Conservation (phyloP, 306 rosid species). For the Dalbergia oliveri region DNA sequence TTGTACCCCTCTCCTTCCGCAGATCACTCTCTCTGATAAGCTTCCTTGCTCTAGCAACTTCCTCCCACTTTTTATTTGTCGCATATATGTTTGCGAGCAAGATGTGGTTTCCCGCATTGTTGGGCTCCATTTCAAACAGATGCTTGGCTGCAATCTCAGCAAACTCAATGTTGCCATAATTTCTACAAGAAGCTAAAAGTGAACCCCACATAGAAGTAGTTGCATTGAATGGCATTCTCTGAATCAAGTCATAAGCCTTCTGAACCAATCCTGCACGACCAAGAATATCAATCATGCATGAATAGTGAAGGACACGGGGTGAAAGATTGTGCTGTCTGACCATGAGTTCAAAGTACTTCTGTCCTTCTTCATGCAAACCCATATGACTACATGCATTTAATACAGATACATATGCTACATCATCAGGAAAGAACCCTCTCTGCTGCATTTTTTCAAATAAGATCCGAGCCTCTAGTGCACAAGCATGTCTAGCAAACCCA, state of each 20-base stretch:
- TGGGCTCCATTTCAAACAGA: conserved; percentile 77
- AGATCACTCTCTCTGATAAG: conserved; percentile 69
- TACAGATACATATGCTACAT: conserved; percentile 72
- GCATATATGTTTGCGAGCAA: conserved; percentile 84
- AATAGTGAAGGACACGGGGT: conserved; percentile 78
- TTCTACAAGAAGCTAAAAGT: conserved; percentile 82
- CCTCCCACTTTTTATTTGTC: conserved; percentile 76
- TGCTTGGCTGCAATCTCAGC: conserved; percentile 85
- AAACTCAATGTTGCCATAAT: conserved; percentile 63
- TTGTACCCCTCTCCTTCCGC: conserved; percentile 81
- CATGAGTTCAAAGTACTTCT: conserved; percentile 77
- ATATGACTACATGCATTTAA: conserved; percentile 81
- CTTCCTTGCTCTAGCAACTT: conserved; percentile 82
- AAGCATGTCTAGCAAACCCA: conserved; percentile 82
- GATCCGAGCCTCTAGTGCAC: conserved; percentile 69
- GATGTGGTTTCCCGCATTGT: conserved; percentile 87
- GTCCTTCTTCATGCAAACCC: conserved; percentile 76
- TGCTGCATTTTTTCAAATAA: conserved; percentile 94
- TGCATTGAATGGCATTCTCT: conserved; percentile 69
- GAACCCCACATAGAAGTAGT: conserved; percentile 93
- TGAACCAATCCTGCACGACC: conserved; percentile 73
- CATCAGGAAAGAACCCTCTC: conserved; percentile 68
- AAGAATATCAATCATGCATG: conserved; percentile 84
- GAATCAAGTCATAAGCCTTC: conserved; percentile 68
- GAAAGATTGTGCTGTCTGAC: conserved; percentile 58